Evolutionary conservation across 768 basidiomycete genomes (phyloP), one percentile per base, ranked within the genome.

Genomic region (Kwoniella newhampshirensis): DNA sequence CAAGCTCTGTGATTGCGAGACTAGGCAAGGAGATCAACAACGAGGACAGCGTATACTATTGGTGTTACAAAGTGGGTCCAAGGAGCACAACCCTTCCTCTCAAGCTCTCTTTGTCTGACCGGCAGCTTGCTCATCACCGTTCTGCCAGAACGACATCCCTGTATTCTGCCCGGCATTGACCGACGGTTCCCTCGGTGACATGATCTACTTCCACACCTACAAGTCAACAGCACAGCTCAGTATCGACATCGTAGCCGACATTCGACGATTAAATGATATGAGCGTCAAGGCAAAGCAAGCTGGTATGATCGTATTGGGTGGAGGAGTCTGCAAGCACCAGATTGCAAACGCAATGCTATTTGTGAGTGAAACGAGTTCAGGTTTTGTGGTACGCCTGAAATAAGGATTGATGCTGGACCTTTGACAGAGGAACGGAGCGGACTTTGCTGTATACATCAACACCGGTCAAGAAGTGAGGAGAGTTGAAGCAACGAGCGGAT

Each of bases 291-390:
- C 93, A 32, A 85, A 84, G 54, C 93, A 91, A 78, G 96, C 96
- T 18, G 96, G 96, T 1, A 98, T 98, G 93, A 91, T 99, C 66
- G 85, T 99, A 51, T 84, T 98, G 12, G 96, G 96, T 7, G 96
- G 96, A 2, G 96, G 96, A 0, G 92, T 99, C 9, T 98, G 93
- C 80, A 99, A 99, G 75, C 96, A 99, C 74, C 96, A 99, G 73
- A 96, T 99, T 54, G 94, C 94, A n/a, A 99, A 99, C 72, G 92
- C 94, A 1, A 97, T 99, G 96, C 80, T 99, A 21, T 96, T 99
- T 72, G 94, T 97, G 77, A 77, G 83, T 64, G 30, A 40, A 12
- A n/a, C n/a, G n/a, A n/a, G n/a, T n/a, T n/a, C n/a, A n/a, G n/a
- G 43, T 37, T 11, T 11, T 37, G n/a, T 37, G 36, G n/a, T n/a